Evolutionary conservation across 2,329 filamentous ascomycete species (phyloP).

Genomic region (Colletotrichum australisinense): DNA sequence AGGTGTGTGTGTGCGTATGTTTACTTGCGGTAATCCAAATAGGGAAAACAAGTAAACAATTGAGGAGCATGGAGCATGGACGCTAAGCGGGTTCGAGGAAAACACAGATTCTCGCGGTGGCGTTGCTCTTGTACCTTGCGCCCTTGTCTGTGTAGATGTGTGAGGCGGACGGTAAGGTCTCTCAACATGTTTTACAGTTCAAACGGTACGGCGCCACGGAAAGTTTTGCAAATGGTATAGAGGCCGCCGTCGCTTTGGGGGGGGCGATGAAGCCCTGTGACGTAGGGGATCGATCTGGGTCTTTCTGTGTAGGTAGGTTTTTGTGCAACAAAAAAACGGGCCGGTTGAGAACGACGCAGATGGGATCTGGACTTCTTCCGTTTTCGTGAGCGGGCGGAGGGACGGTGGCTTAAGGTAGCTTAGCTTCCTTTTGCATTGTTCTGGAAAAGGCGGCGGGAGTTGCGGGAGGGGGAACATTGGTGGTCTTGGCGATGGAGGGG

Average conservation of each 20-base stretch:
- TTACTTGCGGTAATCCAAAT: not conserved
- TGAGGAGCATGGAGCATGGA: not conserved
- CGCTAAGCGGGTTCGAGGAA: not conserved
- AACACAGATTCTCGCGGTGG: not conserved
- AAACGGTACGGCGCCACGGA: not conserved
- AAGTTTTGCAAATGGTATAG: too few species aligned
- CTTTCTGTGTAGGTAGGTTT: too few species aligned
- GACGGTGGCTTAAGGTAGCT: not conserved
- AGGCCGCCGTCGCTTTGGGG: too few species aligned
- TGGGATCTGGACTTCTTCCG: not conserved
- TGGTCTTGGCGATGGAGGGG: not conserved
- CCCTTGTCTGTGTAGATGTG: not conserved
- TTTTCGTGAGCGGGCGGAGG: not conserved
- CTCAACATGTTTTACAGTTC: constrained; percentile 14
- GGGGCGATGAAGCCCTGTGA: not conserved
- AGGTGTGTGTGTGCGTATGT: not conserved
- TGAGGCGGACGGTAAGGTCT: not conserved
- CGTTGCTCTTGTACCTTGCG: too few species aligned
- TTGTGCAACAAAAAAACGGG: constrained; percentile 11
- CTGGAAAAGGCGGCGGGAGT: not conserved
- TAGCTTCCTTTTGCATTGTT: not conserved
- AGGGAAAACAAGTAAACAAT: not conserved
- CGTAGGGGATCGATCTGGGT: not conserved
- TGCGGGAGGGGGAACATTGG: not conserved
- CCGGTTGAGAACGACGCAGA: not conserved